A percentile compares a stretch with the other conserved stretches of the same genome.
Conservation (phyloP, 179 eudicot genomes). For the Corrigiola litoralis region DNA sequence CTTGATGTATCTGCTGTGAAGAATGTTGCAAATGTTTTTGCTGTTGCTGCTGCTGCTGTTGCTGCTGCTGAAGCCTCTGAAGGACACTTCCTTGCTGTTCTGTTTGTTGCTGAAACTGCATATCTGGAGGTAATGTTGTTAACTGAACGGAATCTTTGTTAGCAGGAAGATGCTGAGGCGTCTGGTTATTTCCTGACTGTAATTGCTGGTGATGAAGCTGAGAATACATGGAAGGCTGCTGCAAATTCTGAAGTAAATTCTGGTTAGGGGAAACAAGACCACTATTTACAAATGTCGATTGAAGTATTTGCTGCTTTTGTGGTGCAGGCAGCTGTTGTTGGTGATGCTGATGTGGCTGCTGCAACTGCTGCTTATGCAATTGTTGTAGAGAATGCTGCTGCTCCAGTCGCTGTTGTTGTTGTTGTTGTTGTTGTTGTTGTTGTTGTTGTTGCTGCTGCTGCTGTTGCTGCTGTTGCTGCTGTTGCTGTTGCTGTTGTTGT, state of each 20-base stretch:
- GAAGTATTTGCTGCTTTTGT: slow-evolving; percentile 37
- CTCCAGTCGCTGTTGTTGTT: slow-evolving; percentile 14
- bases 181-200: slow-evolving; percentile 35
- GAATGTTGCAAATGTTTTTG: slow-evolving; percentile 42
- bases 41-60: slow-evolving; percentile 51
- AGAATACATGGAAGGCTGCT: slow-evolving; percentile 38
- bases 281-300: slow-evolving; percentile 39
- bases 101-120: slow-evolving; percentile 74
- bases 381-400: slow-evolving; percentile 7
- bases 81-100: slow-evolving; percentile 37
- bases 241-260: slow-evolving; percentile 39
- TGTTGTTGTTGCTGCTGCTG: slow-evolving; percentile 4
- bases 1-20: slow-evolving; percentile 47
- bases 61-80: slow-evolving; percentile 63
- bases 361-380: slow-evolving; percentile 20
- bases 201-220: slow-evolving; percentile 73
- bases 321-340: slow-evolving; percentile 28
- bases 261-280: slow-evolving; percentile 44
- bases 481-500: slow-evolving; percentile 19
- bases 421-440: slow-evolving; percentile 38
- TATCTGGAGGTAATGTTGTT: slow-evolving; percentile 51
- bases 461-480: slow-evolving; percentile 26
- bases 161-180: slow-evolving; percentile 37
- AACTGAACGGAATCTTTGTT: slow-evolving; percentile 36
- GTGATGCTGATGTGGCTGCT: slow-evolving; percentile 21